Evolutionary conservation across 2,329 filamentous ascomycete genomes (phyloP).

Genomic region (Zasmidium cellare): DNA sequence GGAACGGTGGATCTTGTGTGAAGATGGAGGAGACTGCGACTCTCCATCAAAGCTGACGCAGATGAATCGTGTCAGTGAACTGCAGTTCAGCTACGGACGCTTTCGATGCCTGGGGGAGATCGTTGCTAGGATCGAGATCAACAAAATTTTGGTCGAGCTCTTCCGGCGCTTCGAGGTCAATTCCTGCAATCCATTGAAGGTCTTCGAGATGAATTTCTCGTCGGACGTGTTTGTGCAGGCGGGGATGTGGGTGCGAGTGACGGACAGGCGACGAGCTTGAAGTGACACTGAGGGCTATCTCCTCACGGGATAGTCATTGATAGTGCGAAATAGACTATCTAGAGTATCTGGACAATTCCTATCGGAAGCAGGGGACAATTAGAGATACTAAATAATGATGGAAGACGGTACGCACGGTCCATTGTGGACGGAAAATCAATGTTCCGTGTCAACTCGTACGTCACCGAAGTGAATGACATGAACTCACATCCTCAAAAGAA

Average conservation of each 20-base stretch:
- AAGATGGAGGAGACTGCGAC: slow-evolving; percentile 9
- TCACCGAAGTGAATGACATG: no score
- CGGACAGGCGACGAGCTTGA: not conserved
- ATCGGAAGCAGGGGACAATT: no score
- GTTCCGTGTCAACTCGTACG: no score
- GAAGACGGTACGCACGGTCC: no score
- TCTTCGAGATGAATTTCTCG: slow-evolving; percentile 8
- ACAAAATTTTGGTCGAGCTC: slow-evolving; percentile 12
- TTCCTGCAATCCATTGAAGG: slow-evolving; percentile 7
- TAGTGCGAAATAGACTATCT: no score
- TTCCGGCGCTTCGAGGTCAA: slow-evolving; percentile 5
- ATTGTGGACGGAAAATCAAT: no score
- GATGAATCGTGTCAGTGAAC: slow-evolving; percentile 13
- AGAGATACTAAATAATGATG: no score
- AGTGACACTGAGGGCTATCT: no score
- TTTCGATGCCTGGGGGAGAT: slow-evolving; percentile 25
- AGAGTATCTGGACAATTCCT: no score
- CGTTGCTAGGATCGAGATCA: slow-evolving; percentile 37
- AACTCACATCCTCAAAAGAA: no score
- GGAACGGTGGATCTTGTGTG: slow-evolving; percentile 13
- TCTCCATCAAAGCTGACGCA: slow-evolving; percentile 5
- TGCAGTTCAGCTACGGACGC: slow-evolving; percentile 34
- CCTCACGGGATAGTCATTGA: no score
- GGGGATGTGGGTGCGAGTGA: slow-evolving; percentile 14
- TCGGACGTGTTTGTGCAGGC: slow-evolving; percentile 9